Conservation (phyloP, 177 flowering plant species). For the Vitis hybrid region DNA sequence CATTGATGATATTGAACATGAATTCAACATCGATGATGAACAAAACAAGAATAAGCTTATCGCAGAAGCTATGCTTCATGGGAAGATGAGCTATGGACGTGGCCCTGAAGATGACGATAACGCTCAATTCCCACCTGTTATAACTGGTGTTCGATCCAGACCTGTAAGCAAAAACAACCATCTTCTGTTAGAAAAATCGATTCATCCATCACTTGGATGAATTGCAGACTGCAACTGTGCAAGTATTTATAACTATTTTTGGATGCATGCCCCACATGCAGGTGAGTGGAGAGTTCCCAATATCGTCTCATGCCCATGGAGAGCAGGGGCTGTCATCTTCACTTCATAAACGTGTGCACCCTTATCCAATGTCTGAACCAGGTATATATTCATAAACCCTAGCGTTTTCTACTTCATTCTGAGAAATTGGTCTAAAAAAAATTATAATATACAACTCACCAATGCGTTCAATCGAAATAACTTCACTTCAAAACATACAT, state of each 20-base stretch:
- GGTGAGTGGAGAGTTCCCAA: conserved; percentile 90
- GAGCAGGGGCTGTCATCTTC: conserved; percentile 59
- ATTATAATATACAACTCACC: no score
- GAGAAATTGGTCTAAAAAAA: no score
- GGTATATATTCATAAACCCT: conserved; percentile 36
- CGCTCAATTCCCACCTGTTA: conserved; percentile 62
- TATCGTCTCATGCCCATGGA: conserved; percentile 51
- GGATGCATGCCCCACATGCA: conserved; percentile 18
- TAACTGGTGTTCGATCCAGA: conserved; percentile 54
- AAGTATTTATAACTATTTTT: neutral
- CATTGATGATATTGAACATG: conserved; percentile 87
- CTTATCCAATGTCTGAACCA: conserved; percentile 69
- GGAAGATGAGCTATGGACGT: conserved; percentile 96
- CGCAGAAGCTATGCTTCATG: conserved; percentile 89
- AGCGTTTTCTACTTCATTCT: no score
- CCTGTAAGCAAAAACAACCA: conserved; percentile 33
- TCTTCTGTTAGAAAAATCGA: neutral
- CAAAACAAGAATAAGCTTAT: conserved; percentile 52
- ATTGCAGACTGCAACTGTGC: no score
- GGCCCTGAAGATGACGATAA: conserved; percentile 82
- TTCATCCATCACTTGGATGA: neutral
- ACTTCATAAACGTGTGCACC: conserved; percentile 84
- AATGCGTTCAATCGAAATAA: neutral
- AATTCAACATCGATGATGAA: conserved; percentile 79
- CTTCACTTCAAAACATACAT: neutral